These are phyloP conservation scores for Trichomonas gallinae DNA, from an alignment of 208 protist species.

Conservation along the genomic window DNA sequence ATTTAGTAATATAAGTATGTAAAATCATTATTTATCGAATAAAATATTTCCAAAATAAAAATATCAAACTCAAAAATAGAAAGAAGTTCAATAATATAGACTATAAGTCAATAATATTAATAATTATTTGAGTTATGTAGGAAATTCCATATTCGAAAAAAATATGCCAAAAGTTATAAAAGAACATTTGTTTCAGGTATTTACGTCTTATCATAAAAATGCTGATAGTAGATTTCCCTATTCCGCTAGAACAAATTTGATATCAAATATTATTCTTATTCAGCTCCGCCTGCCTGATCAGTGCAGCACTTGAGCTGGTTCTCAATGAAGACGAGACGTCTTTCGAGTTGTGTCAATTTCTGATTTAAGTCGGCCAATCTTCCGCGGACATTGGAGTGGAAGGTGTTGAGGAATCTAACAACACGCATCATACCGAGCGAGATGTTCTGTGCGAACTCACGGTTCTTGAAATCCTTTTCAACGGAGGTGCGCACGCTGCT, in stretches of 20 bases:
- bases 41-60: too few relatives aligned
- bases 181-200: too few relatives aligned
- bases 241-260: not conserved
- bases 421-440: conserved; percentile 16
- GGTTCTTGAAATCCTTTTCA: conserved; percentile 17
- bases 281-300: not conserved
- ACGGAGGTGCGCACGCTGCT: not conserved
- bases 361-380: conserved; percentile 9
- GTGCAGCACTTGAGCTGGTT: conserved; percentile 12
- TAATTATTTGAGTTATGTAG: too few relatives aligned
- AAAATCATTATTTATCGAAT: too few relatives aligned
- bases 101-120: too few relatives aligned
- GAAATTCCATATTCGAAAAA: too few relatives aligned
- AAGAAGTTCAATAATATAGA: too few relatives aligned
- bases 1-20: too few relatives aligned
- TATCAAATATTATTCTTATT: not conserved
- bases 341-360: conserved; percentile 4
- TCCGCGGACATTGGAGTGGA: conserved; percentile 5
- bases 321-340: conserved; percentile 6
- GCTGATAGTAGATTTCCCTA: too few relatives aligned
- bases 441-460: conserved; percentile 11
- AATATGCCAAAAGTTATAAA: too few relatives aligned
- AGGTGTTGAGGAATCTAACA: conserved; percentile 9
- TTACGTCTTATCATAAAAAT: too few relatives aligned
- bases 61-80: too few relatives aligned